Evolutionary conservation across 2,329 filamentous ascomycete species (phyloP), one percentile per base, ranked within the genome.

Genomic region (Annulohypoxylon truncatum): DNA sequence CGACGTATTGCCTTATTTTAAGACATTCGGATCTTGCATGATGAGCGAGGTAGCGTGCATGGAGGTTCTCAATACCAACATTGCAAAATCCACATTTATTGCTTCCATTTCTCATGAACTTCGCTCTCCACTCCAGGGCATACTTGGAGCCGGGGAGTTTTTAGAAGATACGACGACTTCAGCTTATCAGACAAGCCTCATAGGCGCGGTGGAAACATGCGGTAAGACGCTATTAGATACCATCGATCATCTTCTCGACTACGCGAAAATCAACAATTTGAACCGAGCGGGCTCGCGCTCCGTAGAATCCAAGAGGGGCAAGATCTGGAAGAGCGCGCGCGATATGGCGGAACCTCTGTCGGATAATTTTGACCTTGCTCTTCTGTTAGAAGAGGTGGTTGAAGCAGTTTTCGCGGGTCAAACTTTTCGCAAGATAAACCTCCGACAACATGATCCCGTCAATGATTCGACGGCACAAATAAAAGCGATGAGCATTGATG

Each of bases 51-150:
- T 87, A 5, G 82, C 82, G 0, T 79, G 85, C n/a, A 79, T 87
- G 48, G 84, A 87, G 62, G 84, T 84, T 0, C 75, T 83, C 33
- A 82, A 82, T 28, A 83, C 81, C 2, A 82, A 85, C 59, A 80
- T 81, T 18, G 85, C 85, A 42, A 89, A 88, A 68, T 82, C 83
- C 0, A 85, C 86, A 8, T 88, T 88, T 63, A 86, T 89, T 42
- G 85, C 84, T 1, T 86, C 83, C 26, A 87, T 89, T 66, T 87
- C 84, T 15, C 86, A 89, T 71, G 86, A 88, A 59, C 73, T 88
- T 12, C 79, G 86, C 29, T 85, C 82, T 3, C 86, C 86, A 0
- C 73, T 88, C 1, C 85, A 89, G 64, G 86, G 86, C 1, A 87
- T 89, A 42, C 74, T 88, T 0, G 85, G 83, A 0, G 86, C 77